phyloP scores from a whole-genome alignment of 1,284 basidiomycete species.

The Cutaneotrichosporon dermatis region DNA sequence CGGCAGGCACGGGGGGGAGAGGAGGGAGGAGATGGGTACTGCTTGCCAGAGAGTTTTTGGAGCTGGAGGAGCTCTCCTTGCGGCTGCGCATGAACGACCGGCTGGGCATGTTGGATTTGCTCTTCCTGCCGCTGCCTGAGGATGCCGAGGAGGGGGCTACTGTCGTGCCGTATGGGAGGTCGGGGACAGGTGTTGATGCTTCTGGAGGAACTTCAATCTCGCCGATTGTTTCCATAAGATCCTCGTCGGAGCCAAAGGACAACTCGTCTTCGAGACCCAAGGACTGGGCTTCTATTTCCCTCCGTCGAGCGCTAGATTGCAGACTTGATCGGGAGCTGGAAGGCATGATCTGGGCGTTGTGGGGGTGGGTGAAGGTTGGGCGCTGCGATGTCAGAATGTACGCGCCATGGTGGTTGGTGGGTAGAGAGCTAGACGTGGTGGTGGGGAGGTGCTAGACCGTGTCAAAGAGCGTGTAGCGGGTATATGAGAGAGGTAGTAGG shows the following conservation, averaged over 20 bases:
- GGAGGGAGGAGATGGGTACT: conserved; percentile 16
- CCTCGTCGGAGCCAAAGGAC: conserved; percentile 39
- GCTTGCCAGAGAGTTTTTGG: conserved; percentile 2
- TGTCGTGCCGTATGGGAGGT: too few species aligned
- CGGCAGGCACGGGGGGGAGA: conserved; percentile 18
- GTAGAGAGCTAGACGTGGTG: too few species aligned
- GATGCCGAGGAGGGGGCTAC: too few species aligned
- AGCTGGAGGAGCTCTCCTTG: conserved; percentile 13
- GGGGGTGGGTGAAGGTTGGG: too few species aligned
- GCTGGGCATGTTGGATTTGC: not conserved
- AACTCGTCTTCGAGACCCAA: conserved; percentile 43
- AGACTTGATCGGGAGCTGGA: conserved; percentile 6
- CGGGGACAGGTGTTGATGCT: too few species aligned
- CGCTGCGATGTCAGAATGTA: too few species aligned
- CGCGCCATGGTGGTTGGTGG: too few species aligned
- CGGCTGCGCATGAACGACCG: conserved; percentile 8
- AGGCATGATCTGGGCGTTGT: not conserved
- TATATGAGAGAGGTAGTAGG: too few species aligned
- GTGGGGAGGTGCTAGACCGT: too few species aligned
- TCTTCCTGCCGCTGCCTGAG: too few species aligned
- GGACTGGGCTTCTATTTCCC: conserved; percentile 6
- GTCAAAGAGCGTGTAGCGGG: too few species aligned
- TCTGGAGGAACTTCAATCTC: conserved; percentile 17
- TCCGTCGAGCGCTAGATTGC: conserved; percentile 7
- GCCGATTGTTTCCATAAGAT: conserved; percentile 35